These are phyloP conservation scores for Raphanus raphanistrum DNA, from an alignment of 345 rosid species.

Conservation along the genomic window DNA sequence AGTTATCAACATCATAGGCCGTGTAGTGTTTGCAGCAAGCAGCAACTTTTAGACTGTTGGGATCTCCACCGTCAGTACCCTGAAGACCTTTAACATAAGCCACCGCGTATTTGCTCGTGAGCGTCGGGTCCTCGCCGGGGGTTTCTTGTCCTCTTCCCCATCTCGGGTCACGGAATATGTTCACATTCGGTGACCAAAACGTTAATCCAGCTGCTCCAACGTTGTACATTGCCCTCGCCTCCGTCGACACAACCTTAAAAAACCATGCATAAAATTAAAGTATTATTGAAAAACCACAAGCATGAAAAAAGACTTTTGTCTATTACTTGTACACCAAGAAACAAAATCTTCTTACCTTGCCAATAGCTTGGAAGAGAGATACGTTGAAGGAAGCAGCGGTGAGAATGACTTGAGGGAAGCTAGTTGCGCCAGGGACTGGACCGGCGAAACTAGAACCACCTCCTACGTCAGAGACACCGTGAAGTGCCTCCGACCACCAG, in stretches of 20 bases:
- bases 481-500: conserved; percentile 2
- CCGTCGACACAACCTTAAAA: background rate
- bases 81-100: conserved; percentile 1
- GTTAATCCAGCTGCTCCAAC: background rate
- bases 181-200: background rate
- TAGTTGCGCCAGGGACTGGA: background rate
- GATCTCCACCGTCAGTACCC: background rate
- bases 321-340: background rate
- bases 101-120: background rate
- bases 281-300: background rate
- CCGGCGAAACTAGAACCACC: background rate
- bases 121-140: background rate
- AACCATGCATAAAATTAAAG: background rate
- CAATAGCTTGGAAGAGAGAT: background rate
- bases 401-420: background rate
- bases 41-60: background rate
- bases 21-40: conserved; percentile 7
- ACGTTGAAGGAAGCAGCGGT: background rate
- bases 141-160: background rate
- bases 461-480: background rate
- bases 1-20: background rate
- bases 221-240: conserved; percentile 3
- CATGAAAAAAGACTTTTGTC: background rate
- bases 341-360: background rate
- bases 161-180: background rate